phyloP scores from a whole-genome alignment of 2,329 filamentous ascomycete genomes.

The Colletotrichum sojae region DNA sequence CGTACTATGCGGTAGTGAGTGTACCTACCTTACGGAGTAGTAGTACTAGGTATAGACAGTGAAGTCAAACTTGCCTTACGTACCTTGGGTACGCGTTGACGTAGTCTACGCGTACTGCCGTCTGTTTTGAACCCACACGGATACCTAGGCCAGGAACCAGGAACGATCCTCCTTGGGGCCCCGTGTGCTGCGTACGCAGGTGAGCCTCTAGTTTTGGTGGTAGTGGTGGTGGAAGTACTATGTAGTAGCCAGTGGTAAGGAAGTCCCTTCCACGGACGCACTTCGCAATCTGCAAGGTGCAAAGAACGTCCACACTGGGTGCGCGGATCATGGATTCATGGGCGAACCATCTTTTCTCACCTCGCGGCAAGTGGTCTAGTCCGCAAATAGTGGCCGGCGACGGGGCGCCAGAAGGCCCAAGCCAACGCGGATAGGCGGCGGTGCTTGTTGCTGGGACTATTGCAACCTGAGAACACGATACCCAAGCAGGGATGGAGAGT shows the following conservation, averaged over 20 bases:
- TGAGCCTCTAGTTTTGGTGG: no score
- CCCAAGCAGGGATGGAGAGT: slow-evolving; percentile 33
- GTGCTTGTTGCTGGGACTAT: slow-evolving; percentile 15
- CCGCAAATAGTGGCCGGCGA: slow-evolving; percentile 8
- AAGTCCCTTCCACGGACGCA: not conserved
- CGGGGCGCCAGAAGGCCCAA: slow-evolving; percentile 22
- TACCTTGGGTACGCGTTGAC: no score
- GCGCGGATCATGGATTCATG: not conserved
- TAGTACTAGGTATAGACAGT: not conserved
- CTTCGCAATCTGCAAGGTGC: not conserved
- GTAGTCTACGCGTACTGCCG: not conserved
- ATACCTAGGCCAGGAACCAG: not conserved
- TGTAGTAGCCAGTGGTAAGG: not conserved
- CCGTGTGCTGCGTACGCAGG: no score
- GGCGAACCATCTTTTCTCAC: not conserved
- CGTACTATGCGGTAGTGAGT: slow-evolving; percentile 5
- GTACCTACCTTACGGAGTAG: not conserved
- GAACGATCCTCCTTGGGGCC: not conserved
- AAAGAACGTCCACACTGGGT: not conserved
- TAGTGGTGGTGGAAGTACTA: not conserved
- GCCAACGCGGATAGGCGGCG: slow-evolving; percentile 23
- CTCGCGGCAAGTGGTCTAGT: slow-evolving; percentile 12
- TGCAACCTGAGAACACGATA: slow-evolving; percentile 26
- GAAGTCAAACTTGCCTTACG: not conserved
- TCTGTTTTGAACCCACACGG: not conserved